Evolutionary conservation across 257 asterid species (phyloP).

Genomic region (Rauvolfia tetraphylla): DNA sequence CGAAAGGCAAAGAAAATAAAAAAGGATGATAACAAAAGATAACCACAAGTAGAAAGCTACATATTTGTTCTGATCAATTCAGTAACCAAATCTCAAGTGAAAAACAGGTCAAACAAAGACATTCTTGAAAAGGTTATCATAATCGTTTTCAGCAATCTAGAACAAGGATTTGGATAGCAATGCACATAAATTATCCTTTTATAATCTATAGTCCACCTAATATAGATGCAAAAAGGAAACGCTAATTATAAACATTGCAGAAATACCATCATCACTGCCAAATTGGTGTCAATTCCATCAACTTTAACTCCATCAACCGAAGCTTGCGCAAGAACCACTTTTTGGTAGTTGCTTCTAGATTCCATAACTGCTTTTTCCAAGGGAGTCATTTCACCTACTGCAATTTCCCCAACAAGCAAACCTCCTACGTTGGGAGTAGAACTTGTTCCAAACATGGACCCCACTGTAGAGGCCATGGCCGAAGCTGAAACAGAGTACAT

Average conservation of each 20-base stretch:
- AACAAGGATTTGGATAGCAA: conserved; percentile 3
- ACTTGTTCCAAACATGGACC: conserved; percentile 58
- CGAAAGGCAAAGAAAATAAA: background rate
- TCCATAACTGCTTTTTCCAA: conserved; percentile 81
- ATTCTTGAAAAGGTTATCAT: background rate
- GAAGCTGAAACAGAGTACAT: conserved; percentile 61
- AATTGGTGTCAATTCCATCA: conserved; percentile 80
- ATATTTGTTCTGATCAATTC: background rate
- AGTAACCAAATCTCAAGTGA: background rate
- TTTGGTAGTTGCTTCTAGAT: conserved; percentile 74
- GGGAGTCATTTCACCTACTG: conserved; percentile 73
- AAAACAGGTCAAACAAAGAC: background rate
- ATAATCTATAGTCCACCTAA: background rate
- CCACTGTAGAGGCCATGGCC: conserved; percentile 72
- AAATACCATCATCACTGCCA: conserved; percentile 91
- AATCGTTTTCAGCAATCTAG: conserved; percentile 4
- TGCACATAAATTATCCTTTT: background rate
- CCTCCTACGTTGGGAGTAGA: conserved; percentile 44
- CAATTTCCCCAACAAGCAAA: conserved; percentile 70
- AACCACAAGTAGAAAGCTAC: background rate
- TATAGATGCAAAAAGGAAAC: background rate
- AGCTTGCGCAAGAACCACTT: conserved; percentile 75
- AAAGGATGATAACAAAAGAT: background rate
- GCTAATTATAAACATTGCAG: background rate
- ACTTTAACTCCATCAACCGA: conserved; percentile 90